Evolutionary conservation across 495 filamentous ascomycete genomes (phyloP).

Genomic region (Pyrenula aspistea): DNA sequence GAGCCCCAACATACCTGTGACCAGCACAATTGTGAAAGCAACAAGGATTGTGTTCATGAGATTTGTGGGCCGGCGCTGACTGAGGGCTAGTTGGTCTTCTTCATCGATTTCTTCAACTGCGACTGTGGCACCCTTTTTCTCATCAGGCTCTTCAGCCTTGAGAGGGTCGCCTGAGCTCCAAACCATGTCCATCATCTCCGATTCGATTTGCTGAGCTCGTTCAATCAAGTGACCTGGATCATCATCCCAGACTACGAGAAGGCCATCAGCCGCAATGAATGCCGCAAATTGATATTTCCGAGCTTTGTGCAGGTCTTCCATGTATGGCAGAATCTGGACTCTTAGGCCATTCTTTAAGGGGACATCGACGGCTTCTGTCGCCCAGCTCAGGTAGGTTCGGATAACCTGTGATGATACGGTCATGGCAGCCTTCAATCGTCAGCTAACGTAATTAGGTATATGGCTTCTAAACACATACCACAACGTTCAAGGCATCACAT

Average conservation of each 20-base stretch:
- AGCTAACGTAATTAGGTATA: neutral
- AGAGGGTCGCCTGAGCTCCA: slow-evolving; percentile 43
- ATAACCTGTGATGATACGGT: slow-evolving; percentile 67
- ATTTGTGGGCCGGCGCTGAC: slow-evolving; percentile 51
- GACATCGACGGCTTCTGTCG: slow-evolving; percentile 60
- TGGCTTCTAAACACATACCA: slow-evolving; percentile 28
- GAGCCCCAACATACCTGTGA: slow-evolving; percentile 51
- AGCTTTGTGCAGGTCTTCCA: slow-evolving; percentile 53
- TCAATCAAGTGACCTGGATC: slow-evolving; percentile 55
- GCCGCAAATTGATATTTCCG: slow-evolving; percentile 67
- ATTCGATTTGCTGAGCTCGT: slow-evolving; percentile 56
- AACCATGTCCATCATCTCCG: slow-evolving; percentile 61
- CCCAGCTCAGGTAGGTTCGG: slow-evolving; percentile 61
- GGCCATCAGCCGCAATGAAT: slow-evolving; percentile 54
- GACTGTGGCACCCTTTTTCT: slow-evolving; percentile 28
- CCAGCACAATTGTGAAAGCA: slow-evolving; percentile 46
- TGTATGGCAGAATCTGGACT: slow-evolving; percentile 59
- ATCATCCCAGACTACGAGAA: slow-evolving; percentile 69
- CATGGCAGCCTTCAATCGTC: slow-evolving; percentile 50
- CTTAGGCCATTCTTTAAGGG: slow-evolving; percentile 62
- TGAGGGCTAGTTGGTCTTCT: slow-evolving; percentile 53
- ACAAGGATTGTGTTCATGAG: slow-evolving; percentile 57
- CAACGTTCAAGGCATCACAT: slow-evolving; percentile 55
- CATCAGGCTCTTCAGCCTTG: slow-evolving; percentile 33
- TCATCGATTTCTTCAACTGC: slow-evolving; percentile 46